Conservation (phyloP, 768 basidiomycete genomes). For the Podaxis rugospora region DNA sequence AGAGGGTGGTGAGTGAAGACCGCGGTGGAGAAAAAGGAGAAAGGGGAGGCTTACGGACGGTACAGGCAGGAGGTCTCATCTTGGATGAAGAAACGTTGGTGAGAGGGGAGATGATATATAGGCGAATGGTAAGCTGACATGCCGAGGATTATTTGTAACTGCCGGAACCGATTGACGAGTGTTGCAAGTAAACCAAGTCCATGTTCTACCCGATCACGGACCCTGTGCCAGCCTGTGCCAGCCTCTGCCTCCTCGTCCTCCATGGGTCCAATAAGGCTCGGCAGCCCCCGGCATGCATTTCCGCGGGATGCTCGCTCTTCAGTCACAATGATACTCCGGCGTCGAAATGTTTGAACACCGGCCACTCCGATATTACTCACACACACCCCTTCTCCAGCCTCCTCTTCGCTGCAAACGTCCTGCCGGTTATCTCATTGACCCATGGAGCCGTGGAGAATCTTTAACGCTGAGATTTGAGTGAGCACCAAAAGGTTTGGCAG, state of each 20-base stretch:
- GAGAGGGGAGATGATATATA: not conserved
- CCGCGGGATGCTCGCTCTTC: slow-evolving; percentile 5
- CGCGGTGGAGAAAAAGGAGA: not conserved
- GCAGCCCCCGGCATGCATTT: not conserved
- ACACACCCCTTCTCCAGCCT: not conserved
- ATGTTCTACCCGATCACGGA: slow-evolving; percentile 6
- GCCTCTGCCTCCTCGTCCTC: slow-evolving; percentile 6
- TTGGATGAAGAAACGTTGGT: not conserved
- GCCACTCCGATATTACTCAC: not conserved
- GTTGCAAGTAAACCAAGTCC: too few relatives aligned
- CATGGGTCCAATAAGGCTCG: not conserved
- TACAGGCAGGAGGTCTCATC: slow-evolving; percentile 4
- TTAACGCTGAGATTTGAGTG: too few relatives aligned
- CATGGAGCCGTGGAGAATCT: not conserved
- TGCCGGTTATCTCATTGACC: not conserved
- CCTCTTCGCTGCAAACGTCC: not conserved
- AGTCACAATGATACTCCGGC: not conserved
- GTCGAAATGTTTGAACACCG: not conserved
- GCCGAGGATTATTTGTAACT: not conserved
- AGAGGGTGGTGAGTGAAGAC: not conserved
- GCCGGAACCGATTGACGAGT: not conserved
- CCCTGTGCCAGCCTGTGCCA: not conserved
- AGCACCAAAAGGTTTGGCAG: not conserved
- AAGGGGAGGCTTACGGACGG: not conserved
- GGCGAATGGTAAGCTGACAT: not conserved